Conservation (phyloP, 768 basidiomycete species). For the Thelephora ganbajun region DNA sequence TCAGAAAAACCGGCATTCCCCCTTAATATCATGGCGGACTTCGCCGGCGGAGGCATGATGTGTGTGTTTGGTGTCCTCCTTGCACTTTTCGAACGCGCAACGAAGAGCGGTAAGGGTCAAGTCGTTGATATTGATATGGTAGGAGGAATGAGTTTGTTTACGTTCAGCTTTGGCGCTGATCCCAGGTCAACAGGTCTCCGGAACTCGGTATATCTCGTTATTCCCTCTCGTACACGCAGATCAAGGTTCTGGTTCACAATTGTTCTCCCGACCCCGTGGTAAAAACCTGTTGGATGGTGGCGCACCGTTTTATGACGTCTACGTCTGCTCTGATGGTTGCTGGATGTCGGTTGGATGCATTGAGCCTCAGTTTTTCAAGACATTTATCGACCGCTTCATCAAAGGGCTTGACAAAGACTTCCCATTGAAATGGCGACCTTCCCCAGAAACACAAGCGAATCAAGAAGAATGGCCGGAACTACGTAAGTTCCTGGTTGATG, state of each 20-base stretch:
- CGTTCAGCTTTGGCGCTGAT: background rate
- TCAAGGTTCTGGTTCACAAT: constrained; percentile 9
- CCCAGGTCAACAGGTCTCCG: constrained; percentile 45
- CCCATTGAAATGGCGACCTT: constrained; percentile 40
- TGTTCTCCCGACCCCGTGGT: constrained; percentile 32
- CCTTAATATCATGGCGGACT: constrained; percentile 67
- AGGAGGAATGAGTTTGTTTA: constrained; percentile 3
- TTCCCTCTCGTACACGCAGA: constrained; percentile 45
- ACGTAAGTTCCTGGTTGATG: constrained; percentile 41
- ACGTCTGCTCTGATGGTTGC: constrained; percentile 55
- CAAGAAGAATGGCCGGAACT: constrained; percentile 43
- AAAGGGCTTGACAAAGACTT: constrained; percentile 32
- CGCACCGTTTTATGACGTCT: constrained; percentile 65
- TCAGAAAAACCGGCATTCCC: constrained; percentile 55
- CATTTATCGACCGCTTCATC: constrained; percentile 43
- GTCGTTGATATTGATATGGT: constrained; percentile 72
- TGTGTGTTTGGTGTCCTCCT: constrained; percentile 63
- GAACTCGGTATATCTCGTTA: constrained; percentile 62
- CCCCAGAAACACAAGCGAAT: constrained; percentile 27
- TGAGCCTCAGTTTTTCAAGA: constrained; percentile 57
- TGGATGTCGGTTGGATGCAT: constrained; percentile 72
- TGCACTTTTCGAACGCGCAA: constrained; percentile 54
- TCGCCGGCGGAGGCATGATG: constrained; percentile 67
- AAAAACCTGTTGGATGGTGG: constrained; percentile 59
- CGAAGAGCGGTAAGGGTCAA: constrained; percentile 52